Base-by-base conservation (phyloP, 2,329 filamentous ascomycete genomes). In the Aspergillus sp. region DNA sequence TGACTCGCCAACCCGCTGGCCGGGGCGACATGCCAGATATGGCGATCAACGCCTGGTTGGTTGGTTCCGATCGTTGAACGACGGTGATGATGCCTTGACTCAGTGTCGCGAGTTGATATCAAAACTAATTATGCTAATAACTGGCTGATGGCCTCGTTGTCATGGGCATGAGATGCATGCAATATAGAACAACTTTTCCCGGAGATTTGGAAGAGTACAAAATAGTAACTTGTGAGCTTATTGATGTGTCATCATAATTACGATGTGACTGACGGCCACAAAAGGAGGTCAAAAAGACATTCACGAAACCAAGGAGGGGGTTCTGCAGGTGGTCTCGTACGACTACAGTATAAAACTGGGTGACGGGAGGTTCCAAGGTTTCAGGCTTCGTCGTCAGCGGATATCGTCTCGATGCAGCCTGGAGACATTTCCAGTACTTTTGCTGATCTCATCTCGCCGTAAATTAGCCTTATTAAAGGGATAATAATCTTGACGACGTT, bases 181-280 rank as follows among this genome's bases (percentile, higher is more conserved):
- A 31, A 31, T 31, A 31, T 31, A 31, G 27, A 19, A 12, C 21
- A 45, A 21, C 43, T 5, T 11, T 14, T n/a, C 6, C 21, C 14
- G 19, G 41, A n/a, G 41, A 15, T 45, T 27, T 6, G 15, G 21
- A 12, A 45, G 19, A 14, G 21, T 31, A 4, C 27, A 31, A 11
- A 31, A 31, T 11, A 31, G 8, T 4, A 31, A 31, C 27, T 31
- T 4, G 27, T 31, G 27, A 31, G 9, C 9, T 31, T 31, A 31
- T 31, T 31, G 25, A 39, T 49, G 46, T 49, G 46, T 49, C 46
- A 49, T 49, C 46, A 49, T 39, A 9, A 21, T 49, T 49, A 49
- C 46, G 19, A 31, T 9, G 27, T 31, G 27, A 31, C 27, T 31
- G 27, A 31, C 27, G 15, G 35, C 35, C 35, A 14, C 35, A 12